Base-by-base conservation (phyloP, 129 eudicot species). In the Ambrosia artemisiifolia region DNA sequence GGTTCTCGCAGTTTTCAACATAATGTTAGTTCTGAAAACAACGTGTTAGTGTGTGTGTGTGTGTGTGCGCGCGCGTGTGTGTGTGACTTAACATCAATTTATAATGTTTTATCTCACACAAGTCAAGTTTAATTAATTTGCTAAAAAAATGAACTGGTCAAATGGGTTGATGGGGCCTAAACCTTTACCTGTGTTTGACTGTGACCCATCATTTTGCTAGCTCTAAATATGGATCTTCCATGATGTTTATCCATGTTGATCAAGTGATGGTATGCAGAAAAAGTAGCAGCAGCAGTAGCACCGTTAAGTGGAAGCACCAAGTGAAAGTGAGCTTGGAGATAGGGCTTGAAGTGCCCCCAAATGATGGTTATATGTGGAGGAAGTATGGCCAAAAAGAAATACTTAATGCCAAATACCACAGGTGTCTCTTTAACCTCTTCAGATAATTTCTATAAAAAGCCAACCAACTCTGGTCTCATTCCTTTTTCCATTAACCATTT, bases 371-470 rank as follows among this genome's bases (percentile, higher is more conserved):
- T 78, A 84, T 86, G 74, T 88, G 95, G 95, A 85, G 95, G 72
- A 88, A 88, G 67, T 88, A 88, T 56, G 95, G 95, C 34, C 95
- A 88, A 57, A 88, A 88, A 67, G 78, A 71, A 55, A 88, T 85
- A 24, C 84, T 80, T 64, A 85, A 88, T 61, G 78, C 88, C 46
- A 81, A 78, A 75, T 80, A 80, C 65, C 95, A 90, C 51, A 88
- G 95, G 95, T 88, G 13, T 33, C 32, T 33, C 70, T 55, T 69
- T 17, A 43, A 67, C 48, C 38, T 44, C 11, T 33, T 62, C 60
- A 57, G 38, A 55, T 55, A 7, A 18, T 55, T 18, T 8, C 34
- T 13, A 18, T 18, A 8, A 18, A 20, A 18, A 19, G 28, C 28
- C 28, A 24, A 24, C 28, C 28, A 24, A 24, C 28, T 24, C 28